phyloP scores from a whole-genome alignment of 768 basidiomycete genomes.

The Mycena vulgaris region DNA sequence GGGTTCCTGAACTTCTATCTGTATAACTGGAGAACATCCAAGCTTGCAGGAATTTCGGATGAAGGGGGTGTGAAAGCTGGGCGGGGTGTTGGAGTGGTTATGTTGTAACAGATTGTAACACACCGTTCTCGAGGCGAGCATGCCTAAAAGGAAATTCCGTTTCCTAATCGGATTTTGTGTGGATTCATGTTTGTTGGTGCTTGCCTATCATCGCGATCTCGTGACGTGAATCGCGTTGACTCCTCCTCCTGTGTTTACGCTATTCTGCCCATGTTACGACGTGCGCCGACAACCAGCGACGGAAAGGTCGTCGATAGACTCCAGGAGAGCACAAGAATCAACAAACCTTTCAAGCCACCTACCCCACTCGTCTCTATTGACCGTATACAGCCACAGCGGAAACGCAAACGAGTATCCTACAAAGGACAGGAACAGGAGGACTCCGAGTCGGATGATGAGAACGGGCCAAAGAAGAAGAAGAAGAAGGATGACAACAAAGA shows the following conservation, averaged over 20 bases:
- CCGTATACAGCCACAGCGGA: constrained; percentile 78
- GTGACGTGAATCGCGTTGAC: constrained; percentile 5
- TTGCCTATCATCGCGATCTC: constrained; percentile 20
- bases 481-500: constrained; percentile 73
- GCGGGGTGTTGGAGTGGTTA: constrained; percentile 91
- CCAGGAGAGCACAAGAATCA: constrained; percentile 79
- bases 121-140: no score
- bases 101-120: constrained; percentile 73
- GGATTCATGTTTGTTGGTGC: background rate
- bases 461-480: constrained; percentile 74
- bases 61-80: constrained; percentile 73
- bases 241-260: constrained; percentile 3
- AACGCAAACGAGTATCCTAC: constrained; percentile 92
- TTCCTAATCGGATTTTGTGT: background rate
- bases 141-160: background rate
- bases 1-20: constrained; percentile 93
- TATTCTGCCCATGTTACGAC: constrained; percentile 69
- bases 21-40: constrained; percentile 94
- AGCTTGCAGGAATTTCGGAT: constrained; percentile 78
- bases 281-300: constrained; percentile 78
- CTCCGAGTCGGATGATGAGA: constrained; percentile 71
- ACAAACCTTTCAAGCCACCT: constrained; percentile 88
- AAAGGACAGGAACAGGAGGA: constrained; percentile 76
- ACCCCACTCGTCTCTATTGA: constrained; percentile 60
- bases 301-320: constrained; percentile 78